Percentiles rank a stretch among this genome's conserved stretches.
Conservation (phyloP, 345 rosid species). For the Pugionium cornutum region DNA sequence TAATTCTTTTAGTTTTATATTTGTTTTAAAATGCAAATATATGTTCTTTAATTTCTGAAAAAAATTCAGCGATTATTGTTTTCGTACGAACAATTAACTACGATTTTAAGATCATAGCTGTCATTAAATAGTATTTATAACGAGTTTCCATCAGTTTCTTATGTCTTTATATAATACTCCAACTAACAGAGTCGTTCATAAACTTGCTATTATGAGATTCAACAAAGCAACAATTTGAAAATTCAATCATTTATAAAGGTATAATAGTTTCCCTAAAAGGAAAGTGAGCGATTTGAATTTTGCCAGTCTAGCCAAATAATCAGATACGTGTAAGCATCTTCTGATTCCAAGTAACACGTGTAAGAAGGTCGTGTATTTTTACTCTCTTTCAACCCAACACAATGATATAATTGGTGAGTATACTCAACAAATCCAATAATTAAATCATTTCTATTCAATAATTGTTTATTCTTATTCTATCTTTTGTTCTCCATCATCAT, state of each 20-base stretch:
- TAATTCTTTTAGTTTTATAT: too few species aligned
- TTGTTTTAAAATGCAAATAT: too few species aligned
- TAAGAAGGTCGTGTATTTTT: conserved; percentile 9
- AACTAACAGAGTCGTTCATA: background rate
- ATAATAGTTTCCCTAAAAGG: conserved; percentile 21
- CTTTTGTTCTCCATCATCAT: conserved; percentile 3
- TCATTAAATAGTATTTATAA: too few species aligned
- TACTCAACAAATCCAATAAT: background rate
- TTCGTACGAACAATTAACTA: too few species aligned
- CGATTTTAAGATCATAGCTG: too few species aligned
- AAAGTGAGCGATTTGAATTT: conserved; percentile 25
- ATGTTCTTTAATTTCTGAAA: too few species aligned
- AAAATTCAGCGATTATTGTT: too few species aligned
- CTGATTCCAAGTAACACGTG: conserved; percentile 18
- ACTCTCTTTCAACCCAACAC: too few species aligned
- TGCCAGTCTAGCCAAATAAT: conserved; percentile 25
- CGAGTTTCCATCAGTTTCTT: too few species aligned
- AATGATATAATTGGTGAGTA: conserved; percentile 2
- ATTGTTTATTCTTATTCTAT: background rate
- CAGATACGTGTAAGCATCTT: conserved; percentile 29
- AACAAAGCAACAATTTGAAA: conserved; percentile 10
- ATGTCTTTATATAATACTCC: too few species aligned
- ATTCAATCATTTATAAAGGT: conserved; percentile 4
- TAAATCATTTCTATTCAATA: background rate
- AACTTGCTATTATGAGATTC: conserved; percentile 27